Conservation (phyloP, 345 rosid species). For the Melaleuca quinquenervia region DNA sequence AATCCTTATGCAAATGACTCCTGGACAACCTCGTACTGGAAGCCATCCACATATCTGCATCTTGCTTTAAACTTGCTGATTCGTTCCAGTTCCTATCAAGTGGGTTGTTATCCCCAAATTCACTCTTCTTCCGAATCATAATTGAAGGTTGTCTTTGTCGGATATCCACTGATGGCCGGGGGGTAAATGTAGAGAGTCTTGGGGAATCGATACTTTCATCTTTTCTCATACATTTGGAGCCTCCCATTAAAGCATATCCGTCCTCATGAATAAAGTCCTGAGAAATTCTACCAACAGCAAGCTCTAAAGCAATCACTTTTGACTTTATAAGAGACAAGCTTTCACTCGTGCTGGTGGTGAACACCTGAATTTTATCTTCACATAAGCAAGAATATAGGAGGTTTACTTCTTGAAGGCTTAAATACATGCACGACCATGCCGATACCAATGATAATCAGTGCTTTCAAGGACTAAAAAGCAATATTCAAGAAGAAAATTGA, state of each 20-base stretch:
- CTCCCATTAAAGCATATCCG: slow-evolving; percentile 23
- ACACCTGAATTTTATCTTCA: slow-evolving; percentile 31
- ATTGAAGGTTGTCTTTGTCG: slow-evolving; percentile 34
- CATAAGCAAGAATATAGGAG: not conserved
- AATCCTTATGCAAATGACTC: slow-evolving; percentile 28
- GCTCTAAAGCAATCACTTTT: slow-evolving; percentile 68
- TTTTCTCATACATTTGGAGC: slow-evolving; percentile 39
- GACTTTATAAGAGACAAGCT: slow-evolving; percentile 55
- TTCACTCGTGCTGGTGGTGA: slow-evolving; percentile 56
- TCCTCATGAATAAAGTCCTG: slow-evolving; percentile 24
- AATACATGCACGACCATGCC: not conserved
- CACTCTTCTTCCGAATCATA: slow-evolving; percentile 31
- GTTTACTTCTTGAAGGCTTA: not conserved
- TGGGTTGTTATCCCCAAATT: slow-evolving; percentile 43
- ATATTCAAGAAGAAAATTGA: not conserved
- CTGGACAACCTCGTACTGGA: slow-evolving; percentile 17
- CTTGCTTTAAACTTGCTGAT: slow-evolving; percentile 20
- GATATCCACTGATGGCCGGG: slow-evolving; percentile 54
- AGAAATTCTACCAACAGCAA: slow-evolving; percentile 48
- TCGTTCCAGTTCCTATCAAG: slow-evolving; percentile 33
- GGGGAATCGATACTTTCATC: slow-evolving; percentile 45
- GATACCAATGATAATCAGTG: not conserved
- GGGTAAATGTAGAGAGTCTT: slow-evolving; percentile 55
- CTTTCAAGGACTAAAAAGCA: not conserved
- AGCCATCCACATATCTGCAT: slow-evolving; percentile 27